Percentiles rank a stretch among this genome's conserved stretches.
Evolutionary conservation across 2,329 filamentous ascomycete genomes (phyloP).

Genomic region (Trichothecium roseum): DNA sequence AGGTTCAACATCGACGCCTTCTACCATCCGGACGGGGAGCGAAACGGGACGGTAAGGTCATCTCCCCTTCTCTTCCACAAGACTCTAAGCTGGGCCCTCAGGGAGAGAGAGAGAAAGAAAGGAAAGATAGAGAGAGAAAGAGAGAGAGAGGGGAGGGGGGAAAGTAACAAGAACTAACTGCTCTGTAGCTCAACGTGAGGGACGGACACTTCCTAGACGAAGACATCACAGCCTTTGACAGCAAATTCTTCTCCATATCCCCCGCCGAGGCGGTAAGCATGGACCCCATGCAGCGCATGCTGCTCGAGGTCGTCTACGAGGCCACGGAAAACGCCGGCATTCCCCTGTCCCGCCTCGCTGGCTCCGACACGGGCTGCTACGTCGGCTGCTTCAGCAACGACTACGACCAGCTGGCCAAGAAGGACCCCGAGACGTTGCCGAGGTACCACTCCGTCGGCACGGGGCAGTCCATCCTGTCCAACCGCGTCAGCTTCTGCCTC

Average conservation of each 20-base stretch:
- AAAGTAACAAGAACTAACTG: no score
- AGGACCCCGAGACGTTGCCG: neutral
- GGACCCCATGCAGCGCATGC: slow-evolving; percentile 14
- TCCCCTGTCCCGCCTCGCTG: slow-evolving; percentile 2
- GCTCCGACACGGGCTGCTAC: slow-evolving; percentile 1
- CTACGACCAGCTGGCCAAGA: neutral
- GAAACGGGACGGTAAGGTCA: neutral
- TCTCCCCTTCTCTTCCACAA: slow-evolving; percentile 1
- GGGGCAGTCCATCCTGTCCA: slow-evolving; percentile 17
- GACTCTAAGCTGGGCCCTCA: no score
- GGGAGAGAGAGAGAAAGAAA: no score
- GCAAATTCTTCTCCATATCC: slow-evolving; percentile 12
- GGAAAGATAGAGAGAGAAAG: slow-evolving; percentile 1
- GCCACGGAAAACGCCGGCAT: slow-evolving; percentile 7
- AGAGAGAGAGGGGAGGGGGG: no score
- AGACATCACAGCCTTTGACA: slow-evolving; percentile 5
- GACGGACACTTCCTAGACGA: slow-evolving; percentile 4
- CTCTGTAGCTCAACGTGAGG: neutral
- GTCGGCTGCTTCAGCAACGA: neutral
- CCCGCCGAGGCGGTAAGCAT: slow-evolving; percentile 11
- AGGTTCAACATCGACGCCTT: no score
- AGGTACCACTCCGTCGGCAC: slow-evolving; percentile 18
- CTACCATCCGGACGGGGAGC: no score
- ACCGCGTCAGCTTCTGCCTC: slow-evolving; percentile 25
- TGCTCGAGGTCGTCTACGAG: slow-evolving; percentile 6